Base-by-base conservation (phyloP, 495 filamentous ascomycete species). In the Aspergillus wentii region DNA sequence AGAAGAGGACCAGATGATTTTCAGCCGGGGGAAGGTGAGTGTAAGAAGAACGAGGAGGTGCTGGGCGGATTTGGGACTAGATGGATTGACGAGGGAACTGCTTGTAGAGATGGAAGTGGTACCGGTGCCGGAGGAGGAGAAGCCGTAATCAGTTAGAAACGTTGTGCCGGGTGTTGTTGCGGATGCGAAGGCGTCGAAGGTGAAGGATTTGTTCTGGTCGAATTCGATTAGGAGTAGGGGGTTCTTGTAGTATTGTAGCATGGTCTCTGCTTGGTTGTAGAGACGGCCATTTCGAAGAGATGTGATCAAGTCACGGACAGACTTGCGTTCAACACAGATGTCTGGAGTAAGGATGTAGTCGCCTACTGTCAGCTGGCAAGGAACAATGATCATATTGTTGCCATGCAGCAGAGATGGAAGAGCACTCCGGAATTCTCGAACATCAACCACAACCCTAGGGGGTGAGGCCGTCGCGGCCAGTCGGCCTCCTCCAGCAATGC, bases 151-250 rank as follows among this genome's bases (percentile, higher is more conserved):
- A 3, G 64, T 66, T 31, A 61, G 38, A 48, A 71, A 68, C 8
- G 51, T 57, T 3, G 62, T 58, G 17, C 58, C 56, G 0, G 59
- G 59, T 8, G 50, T 57, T 13, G 59, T 53, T 13, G 57, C 51
- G 15, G 63, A 62, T 8, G 86, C 83, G 55, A 94, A 95, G 0
- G 88, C 86, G 60, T 97, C 92, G 11, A 98, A 83, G 8, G 88
- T 97, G 61, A 98, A 98, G 15, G 85, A 87, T 54, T 95, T 95
- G 64, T 94, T 88, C 55, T 94, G 86, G 60, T 97, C 90, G 61
- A 98, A 98, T 56, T 98, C 92, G 49, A 98, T 95, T 21, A 98
- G 72, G 3, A 98, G 80, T 74, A 97, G 84, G 0, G 91, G 88
- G 46, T 62, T 79, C 50, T 86, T 85, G 76, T 98, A 98, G 64